phyloP scores from a whole-genome alignment of 345 rosid species.

The Gossypium raimondii region DNA sequence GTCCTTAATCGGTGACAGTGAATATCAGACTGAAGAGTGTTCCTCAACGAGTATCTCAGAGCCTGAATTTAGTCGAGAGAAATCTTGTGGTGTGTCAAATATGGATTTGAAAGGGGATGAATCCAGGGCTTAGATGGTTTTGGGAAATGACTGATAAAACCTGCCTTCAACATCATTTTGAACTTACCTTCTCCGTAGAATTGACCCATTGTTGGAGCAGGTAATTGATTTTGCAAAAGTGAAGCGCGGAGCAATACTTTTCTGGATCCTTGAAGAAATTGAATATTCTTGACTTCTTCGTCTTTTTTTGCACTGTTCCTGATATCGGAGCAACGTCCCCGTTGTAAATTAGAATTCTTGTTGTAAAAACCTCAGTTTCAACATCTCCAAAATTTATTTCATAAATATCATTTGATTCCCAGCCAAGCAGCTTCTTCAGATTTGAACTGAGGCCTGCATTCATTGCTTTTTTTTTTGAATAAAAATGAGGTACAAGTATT shows the following conservation, averaged over 20 bases:
- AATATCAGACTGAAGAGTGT: conserved; percentile 47
- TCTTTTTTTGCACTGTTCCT: neutral
- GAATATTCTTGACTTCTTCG: neutral
- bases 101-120: conserved; percentile 41
- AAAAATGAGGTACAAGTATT: neutral
- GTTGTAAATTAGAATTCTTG: neutral
- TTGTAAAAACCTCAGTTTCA: neutral
- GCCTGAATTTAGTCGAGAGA: conserved; percentile 39
- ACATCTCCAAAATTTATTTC: neutral
- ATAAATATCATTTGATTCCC: neutral
- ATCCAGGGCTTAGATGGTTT: conserved; percentile 18
- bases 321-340: neutral
- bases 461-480: neutral
- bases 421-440: neutral
- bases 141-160: neutral
- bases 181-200: neutral
- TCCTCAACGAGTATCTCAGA: conserved; percentile 42
- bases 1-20: conserved; percentile 61
- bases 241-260: no score
- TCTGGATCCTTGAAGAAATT: neutral
- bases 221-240: neutral
- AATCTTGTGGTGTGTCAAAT: conserved; percentile 42
- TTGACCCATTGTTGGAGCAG: neutral
- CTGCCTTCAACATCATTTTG: neutral
- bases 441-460: neutral